Evolutionary conservation across 371 early-diverging fungal species (phyloP).

Genomic region (Rhizomucor pusillus): DNA sequence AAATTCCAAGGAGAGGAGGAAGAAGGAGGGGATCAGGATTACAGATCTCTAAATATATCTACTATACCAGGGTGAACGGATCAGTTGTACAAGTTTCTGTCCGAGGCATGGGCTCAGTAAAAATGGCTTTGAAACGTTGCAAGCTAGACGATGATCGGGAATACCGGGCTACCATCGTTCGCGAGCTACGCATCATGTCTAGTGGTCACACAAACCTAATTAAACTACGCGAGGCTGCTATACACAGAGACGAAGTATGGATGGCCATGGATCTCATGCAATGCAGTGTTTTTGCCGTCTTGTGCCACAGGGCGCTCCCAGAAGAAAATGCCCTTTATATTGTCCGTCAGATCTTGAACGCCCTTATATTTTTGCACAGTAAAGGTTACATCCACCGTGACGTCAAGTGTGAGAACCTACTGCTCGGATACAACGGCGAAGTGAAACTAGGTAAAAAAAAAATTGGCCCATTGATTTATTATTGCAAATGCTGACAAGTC

Average conservation of each 20-base stretch:
- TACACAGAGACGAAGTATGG: conserved; percentile 41
- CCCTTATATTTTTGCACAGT: conserved; percentile 32
- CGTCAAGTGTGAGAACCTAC: conserved; percentile 48
- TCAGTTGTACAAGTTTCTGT: conserved; percentile 22
- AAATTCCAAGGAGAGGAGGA: neutral
- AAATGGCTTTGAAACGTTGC: conserved; percentile 42
- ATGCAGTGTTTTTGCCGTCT: conserved; percentile 46
- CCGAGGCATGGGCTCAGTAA: conserved; percentile 11
- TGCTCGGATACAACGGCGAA: conserved; percentile 41
- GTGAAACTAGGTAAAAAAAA: conserved; percentile 31
- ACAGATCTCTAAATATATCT: neutral
- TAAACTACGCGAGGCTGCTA: conserved; percentile 33
- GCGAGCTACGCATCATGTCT: conserved; percentile 49
- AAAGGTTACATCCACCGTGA: conserved; percentile 51
- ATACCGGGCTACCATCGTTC: conserved; percentile 41
- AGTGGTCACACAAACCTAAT: conserved; percentile 42
- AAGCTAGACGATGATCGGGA: conserved; percentile 39
- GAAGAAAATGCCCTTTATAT: conserved; percentile 44
- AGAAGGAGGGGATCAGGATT: neutral
- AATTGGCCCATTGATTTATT: neutral
- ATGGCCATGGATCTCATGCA: conserved; percentile 52
- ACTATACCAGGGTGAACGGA: conserved; percentile 18
- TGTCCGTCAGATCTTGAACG: conserved; percentile 40
- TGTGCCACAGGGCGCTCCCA: conserved; percentile 37
- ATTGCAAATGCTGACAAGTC: neutral